These are phyloP conservation scores for Gautieria morchelliformis DNA, from an alignment of 768 basidiomycete species.

Conservation along the genomic window DNA sequence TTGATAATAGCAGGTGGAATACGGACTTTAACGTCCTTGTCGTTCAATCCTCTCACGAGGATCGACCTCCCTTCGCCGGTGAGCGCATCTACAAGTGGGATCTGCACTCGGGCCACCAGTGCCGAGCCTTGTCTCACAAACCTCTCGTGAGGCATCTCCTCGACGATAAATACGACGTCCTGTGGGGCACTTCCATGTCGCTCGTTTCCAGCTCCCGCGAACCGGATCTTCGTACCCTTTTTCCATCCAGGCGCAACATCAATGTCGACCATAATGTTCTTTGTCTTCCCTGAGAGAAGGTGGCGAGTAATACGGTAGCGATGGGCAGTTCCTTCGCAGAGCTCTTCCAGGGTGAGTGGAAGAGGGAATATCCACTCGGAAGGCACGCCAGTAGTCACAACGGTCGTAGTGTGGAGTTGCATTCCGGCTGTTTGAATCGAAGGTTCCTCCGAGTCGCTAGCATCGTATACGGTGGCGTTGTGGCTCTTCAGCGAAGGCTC, in stretches of 20 bases:
- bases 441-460: not conserved
- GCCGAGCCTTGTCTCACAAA: constrained; percentile 51
- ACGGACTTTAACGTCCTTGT: constrained; percentile 38
- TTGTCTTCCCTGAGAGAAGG: constrained; percentile 36
- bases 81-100: constrained; percentile 47
- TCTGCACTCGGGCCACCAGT: constrained; percentile 41
- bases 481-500: constrained; percentile 2
- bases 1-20: constrained; percentile 47
- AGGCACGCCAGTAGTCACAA: constrained; percentile 25
- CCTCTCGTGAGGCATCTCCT: constrained; percentile 46
- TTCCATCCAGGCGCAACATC: constrained; percentile 55
- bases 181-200: constrained; percentile 45
- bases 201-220: constrained; percentile 60
- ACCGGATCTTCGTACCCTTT: constrained; percentile 48
- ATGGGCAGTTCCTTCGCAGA: constrained; percentile 45
- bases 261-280: constrained; percentile 49
- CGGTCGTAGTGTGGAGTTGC: constrained; percentile 25
- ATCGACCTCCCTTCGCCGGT: constrained; percentile 38
- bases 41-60: constrained; percentile 47
- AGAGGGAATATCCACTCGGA: constrained; percentile 61
- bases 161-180: constrained; percentile 58
- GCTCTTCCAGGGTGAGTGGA: constrained; percentile 49
- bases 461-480: constrained; percentile 6
- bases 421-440: constrained; percentile 22
- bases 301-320: constrained; percentile 53